Evolutionary conservation across 768 basidiomycete genomes (phyloP), one percentile per base, ranked within the genome.

Genomic region (Leccinellum albellum): DNA sequence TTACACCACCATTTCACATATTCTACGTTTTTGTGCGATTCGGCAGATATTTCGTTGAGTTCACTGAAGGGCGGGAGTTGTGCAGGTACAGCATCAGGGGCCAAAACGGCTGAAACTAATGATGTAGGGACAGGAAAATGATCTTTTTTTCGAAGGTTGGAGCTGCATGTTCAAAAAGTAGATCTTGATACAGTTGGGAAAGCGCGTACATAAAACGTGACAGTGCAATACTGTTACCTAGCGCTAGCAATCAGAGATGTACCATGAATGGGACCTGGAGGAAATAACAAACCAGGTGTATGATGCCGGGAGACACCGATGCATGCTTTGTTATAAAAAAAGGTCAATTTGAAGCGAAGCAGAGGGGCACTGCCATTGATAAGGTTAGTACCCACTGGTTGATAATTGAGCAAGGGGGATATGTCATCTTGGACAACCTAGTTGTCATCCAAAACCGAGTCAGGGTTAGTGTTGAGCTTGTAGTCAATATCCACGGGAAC

Each of bases 271-370:
- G 6, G 3, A 3, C 35, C 26, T 17, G 44, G 7, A 6, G 29
- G 33, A 53, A 33, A 15, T 15, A n/a, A 55, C 55, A 20, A 54
- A 72, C 73, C 72, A 10, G 74, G 66, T 9, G 64, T 61, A 49
- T 74, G 73, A 46, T 74, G 64, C 73, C 73, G 74, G 2, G 69
- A 66, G 15, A 74, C 60, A n/a, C 68, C 73, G 33, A 73, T 61
- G 28, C 64, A 62, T 1, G 71, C 74, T 52, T 70, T 62, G 2
- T 44, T 26, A 4, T 51, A 51, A 12, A 70, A 60, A 13, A 71
- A 33, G 1, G 63, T 66, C 32, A 74, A 24, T 46, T 73, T 74
- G 37, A 73, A 50, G 35, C 63, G 64, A 29, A 70, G 63, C 31
- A 69, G 59, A 8, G 65, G 61, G 21, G 57, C 53, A 32, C 28